Evolutionary conservation across 768 basidiomycete species (phyloP), one percentile per base, ranked within the genome.

Genomic region (Mycena olivaceomarginata): DNA sequence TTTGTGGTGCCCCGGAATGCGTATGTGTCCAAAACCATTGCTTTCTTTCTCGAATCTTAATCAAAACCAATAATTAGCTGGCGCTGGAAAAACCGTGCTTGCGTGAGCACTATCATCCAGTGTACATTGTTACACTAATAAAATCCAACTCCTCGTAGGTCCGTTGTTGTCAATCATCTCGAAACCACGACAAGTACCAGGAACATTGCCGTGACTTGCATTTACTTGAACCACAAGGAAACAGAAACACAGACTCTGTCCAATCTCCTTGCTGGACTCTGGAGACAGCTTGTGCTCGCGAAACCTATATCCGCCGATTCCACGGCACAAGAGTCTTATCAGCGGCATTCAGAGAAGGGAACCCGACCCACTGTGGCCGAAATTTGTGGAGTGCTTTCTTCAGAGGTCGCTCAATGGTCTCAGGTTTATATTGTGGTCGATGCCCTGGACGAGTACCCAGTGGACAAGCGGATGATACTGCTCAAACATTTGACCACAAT

Each of bases 371-470:
- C 59, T 3, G 6, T 60, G 2, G 31, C 59, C 7, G 31, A 60
- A 39, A 60, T 60, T 18, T 13, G 39, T 7, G 15, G 18, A 12
- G 37, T 60, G 13, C 8, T 60, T 18, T 10, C 25, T 13, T 31
- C 59, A 7, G 59, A 6, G 37, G 31, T 60, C 12, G 53, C 53
- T 56, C 59, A 60, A 18, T 13, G 11, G 37, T 37, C 25, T 2
- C 37, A 60, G 31, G 31, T 60, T 39, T 60, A 60, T 15, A 60
- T 60, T 60, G 59, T 60, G 4, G 31, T 60, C 13, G 53, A 56
- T 56, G 53, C 53, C 53, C 53, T 56, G 53, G 53, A 56, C 53
- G 53, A 56, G 11, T 60, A 60, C 16, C 59, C 59, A 60, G 59
- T 37, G 31, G 31, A 60, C 37, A 10, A 60, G 20, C 37, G 59